Conservation (phyloP, 148 eudicot genomes). For the Vaccinium vitisidaea region DNA sequence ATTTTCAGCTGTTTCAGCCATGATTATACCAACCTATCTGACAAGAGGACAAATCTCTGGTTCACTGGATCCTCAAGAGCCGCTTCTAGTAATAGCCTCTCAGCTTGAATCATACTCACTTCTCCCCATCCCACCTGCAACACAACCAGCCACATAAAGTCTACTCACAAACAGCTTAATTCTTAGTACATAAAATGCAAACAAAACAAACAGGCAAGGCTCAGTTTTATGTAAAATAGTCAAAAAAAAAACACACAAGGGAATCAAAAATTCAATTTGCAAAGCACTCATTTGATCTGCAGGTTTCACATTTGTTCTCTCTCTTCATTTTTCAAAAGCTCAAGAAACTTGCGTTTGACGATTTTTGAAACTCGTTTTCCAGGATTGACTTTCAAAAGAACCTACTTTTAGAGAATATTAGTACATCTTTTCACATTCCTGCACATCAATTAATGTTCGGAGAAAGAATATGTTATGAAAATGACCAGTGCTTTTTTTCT, state of each 20-base stretch:
- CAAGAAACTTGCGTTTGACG: background rate
- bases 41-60: constrained; percentile 92
- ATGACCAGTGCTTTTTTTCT: background rate
- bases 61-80: constrained; percentile 92
- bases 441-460: background rate
- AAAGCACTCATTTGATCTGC: background rate
- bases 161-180: constrained; percentile 1
- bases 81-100: constrained; percentile 72
- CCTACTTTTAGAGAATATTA: background rate
- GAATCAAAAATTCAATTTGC: background rate
- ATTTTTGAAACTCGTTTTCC: background rate
- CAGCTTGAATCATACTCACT: constrained; percentile 90
- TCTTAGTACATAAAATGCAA: background rate
- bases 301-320: background rate
- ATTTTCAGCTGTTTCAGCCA: background rate
- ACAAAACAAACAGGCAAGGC: background rate
- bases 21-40: constrained; percentile 65
- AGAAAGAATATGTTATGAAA: background rate
- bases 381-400: background rate
- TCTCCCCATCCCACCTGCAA: constrained; percentile 95
- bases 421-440: background rate
- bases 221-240: background rate
- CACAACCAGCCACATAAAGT: constrained; percentile 16
- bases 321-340: background rate
- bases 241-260: too few relatives aligned